These are phyloP conservation scores for Cladosporium phlei DNA, from an alignment of 2,329 filamentous ascomycete species.

Conservation along the genomic window DNA sequence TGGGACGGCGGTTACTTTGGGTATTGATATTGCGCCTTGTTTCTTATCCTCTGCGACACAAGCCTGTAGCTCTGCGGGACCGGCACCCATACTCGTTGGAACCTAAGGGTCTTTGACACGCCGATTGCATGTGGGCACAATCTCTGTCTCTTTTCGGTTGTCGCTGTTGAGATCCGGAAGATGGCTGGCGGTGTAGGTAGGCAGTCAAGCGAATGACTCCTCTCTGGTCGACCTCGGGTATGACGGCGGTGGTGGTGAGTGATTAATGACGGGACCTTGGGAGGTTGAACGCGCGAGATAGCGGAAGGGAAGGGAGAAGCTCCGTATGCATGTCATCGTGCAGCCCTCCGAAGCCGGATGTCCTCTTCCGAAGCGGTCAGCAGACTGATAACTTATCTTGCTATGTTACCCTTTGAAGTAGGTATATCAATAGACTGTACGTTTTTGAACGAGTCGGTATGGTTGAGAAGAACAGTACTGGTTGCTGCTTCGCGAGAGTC, in stretches of 20 bases:
- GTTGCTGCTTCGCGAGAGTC: too few species aligned
- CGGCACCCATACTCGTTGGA: conserved; percentile 23
- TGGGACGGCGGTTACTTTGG: conserved; percentile 6
- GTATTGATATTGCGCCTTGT: conserved; percentile 2
- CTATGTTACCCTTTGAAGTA: too few species aligned
- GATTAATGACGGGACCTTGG: conserved; percentile 11
- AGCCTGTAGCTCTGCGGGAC: conserved; percentile 16
- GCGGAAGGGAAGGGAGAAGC: too few species aligned
- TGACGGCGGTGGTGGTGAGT: background rate
- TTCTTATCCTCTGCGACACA: conserved; percentile 14
- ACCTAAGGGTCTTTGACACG: conserved; percentile 17
- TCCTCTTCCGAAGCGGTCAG: too few species aligned
- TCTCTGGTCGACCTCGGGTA: background rate
- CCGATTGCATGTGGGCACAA: conserved; percentile 13
- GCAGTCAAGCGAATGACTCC: conserved; percentile 12
- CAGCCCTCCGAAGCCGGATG: too few species aligned
- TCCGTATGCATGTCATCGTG: too few species aligned
- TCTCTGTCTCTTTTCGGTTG: background rate
- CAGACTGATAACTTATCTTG: too few species aligned
- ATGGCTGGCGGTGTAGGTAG: background rate
- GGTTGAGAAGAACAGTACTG: too few species aligned
- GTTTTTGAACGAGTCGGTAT: too few species aligned
- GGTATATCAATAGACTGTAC: too few species aligned
- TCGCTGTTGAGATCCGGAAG: background rate
- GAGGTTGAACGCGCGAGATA: background rate